Evolutionary conservation across 805 yeast genomes (phyloP), one percentile per base, ranked within the genome.

Genomic region (Pichia thaimueangensis): DNA sequence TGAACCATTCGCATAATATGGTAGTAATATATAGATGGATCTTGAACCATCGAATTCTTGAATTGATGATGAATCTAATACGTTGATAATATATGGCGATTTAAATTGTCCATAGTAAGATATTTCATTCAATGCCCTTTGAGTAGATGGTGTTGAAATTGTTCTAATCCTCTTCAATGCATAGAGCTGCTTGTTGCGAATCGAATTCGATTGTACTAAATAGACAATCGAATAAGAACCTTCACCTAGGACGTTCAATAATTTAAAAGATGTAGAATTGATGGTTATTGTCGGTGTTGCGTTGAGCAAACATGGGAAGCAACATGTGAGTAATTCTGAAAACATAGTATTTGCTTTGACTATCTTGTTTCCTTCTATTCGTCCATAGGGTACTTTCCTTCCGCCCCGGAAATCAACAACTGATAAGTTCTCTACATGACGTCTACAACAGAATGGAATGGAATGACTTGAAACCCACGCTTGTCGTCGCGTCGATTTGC

Each of bases 221-320:
- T 89, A 89, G 8, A 86, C 95, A 52, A 83, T 87, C 0, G 95
- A 81, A 57, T 83, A 84, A 12, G 93, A 94, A 3, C 95, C 95
- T 64, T 88, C 97, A 9, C 95, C 96, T 6, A 89, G 66, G n/a
- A 89, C 69, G 45, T 77, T 72, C 41, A 78, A 63, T 15, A 89
- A 81, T 52, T 68, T 70, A 64, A 82, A 85, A 37, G 68, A 67
- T 29, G 75, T 69, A 42, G 76, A 75, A 58, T 84, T 83, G 48
- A 89, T 74, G 15, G 68, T 55, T 10, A 88, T 64, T 8, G 70
- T 70, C 1, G 93, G 89, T 13, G 74, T 58, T 35, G 44, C 41
- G 40, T 48, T 53, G 27, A 56, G 37, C 59, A 70, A 51, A 49
- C 79, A 74, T 6, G 78, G 78, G 9, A 70, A 58, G 48, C 76